Evolutionary conservation across 106 monocot species (phyloP).

Genomic region (Triglochin maritima): DNA sequence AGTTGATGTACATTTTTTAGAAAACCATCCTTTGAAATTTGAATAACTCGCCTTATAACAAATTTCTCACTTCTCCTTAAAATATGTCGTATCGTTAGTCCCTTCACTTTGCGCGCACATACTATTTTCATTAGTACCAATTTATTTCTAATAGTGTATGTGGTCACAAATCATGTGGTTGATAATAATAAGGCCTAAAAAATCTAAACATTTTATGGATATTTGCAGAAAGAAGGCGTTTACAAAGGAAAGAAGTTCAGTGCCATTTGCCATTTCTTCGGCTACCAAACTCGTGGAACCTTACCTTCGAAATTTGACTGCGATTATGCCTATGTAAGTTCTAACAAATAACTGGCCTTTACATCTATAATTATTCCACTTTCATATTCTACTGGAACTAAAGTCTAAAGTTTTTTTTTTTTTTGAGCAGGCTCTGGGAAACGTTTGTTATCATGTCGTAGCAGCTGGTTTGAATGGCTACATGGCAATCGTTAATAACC

Average conservation of each 20-base stretch:
- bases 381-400: not conserved
- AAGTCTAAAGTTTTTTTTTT: not conserved
- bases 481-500: conserved; percentile 66
- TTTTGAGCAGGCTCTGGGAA: conserved; percentile 49
- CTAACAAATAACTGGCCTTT: not conserved
- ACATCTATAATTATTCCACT: not conserved
- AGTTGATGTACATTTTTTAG: not conserved
- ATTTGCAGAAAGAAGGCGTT: conserved; percentile 58
- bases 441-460: conserved; percentile 58
- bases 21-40: not conserved
- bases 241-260: conserved; percentile 91
- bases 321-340: conserved; percentile 77
- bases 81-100: too few species aligned
- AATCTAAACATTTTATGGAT: not conserved
- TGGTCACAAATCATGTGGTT: too few species aligned
- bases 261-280: conserved; percentile 80
- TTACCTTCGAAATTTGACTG: conserved; percentile 87
- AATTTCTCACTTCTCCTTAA: too few species aligned
- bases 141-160: too few species aligned
- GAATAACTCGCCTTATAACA: not conserved
- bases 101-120: too few species aligned
- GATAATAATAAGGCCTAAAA: too few species aligned
- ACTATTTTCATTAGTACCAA: too few species aligned
- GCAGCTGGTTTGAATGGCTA: conserved; percentile 77
- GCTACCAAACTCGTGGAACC: conserved; percentile 74